These are phyloP conservation scores for Metschnikowia continentalis DNA, from an alignment of 805 yeast species.

Conservation along the genomic window DNA sequence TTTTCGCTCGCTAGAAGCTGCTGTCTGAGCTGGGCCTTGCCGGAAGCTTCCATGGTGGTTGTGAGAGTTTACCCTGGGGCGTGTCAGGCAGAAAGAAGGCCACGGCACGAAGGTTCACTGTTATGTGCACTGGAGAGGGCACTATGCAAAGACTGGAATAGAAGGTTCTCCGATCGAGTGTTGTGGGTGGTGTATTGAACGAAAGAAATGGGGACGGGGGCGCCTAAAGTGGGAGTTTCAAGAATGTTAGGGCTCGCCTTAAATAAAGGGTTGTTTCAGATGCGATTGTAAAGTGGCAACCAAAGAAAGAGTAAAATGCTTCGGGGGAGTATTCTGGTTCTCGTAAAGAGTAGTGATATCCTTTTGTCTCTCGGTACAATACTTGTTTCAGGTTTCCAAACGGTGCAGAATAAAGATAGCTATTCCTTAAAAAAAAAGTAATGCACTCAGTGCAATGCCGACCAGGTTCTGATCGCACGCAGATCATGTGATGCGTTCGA, in stretches of 20 bases:
- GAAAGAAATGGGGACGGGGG: neutral
- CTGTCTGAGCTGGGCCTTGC: conserved; percentile 28
- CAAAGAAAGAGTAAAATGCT: neutral
- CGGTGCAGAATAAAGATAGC: neutral
- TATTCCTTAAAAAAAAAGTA: neutral
- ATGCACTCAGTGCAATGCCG: conserved; percentile 3
- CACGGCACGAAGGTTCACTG: neutral
- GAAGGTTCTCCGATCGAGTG: neutral
- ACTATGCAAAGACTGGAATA: neutral
- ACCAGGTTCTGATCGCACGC: conserved; percentile 2
- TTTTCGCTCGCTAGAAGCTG: conserved; percentile 31
- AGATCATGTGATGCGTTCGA: conserved; percentile 4
- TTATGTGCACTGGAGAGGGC: neutral
- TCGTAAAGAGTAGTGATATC: neutral
- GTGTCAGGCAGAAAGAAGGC: neutral
- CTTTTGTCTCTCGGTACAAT: neutral
- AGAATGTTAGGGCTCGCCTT: neutral
- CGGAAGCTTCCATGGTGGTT: conserved; percentile 10
- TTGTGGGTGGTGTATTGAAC: neutral
- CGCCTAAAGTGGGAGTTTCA: neutral
- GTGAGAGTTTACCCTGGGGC: neutral
- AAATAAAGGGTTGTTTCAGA: neutral
- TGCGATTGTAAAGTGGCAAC: neutral
- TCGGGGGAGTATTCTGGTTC: neutral
- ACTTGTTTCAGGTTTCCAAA: neutral